A percentile compares a stretch with the other conserved stretches of the same genome.
Conservation (phyloP, 2,329 filamentous ascomycete species). For the Nothopassalora personata region DNA sequence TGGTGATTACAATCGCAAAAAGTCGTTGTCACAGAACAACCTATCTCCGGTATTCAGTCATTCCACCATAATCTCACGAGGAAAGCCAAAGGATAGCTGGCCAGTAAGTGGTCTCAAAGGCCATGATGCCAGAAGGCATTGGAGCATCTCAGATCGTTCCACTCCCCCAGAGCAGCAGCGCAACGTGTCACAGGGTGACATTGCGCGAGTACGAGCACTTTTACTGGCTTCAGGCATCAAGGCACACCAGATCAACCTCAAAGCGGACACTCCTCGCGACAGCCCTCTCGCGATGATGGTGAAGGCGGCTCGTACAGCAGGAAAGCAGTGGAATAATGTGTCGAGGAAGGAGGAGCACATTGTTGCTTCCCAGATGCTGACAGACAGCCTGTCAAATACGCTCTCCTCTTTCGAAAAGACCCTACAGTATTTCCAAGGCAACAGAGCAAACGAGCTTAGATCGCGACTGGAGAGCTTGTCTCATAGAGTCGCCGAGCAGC, state of each 20-base stretch:
- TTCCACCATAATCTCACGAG: slow-evolving; percentile 3
- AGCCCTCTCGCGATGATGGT: slow-evolving; percentile 33
- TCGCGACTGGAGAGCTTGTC: slow-evolving; percentile 41
- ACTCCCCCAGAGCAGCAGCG: slow-evolving; percentile 30
- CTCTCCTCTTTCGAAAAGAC: slow-evolving; percentile 39
- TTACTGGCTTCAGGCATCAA: slow-evolving; percentile 84
- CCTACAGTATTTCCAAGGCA: slow-evolving; percentile 48
- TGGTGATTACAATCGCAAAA: slow-evolving; percentile 25
- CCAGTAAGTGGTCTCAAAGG: slow-evolving; percentile 5
- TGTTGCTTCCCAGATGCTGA: slow-evolving; percentile 49
- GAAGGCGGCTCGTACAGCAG: slow-evolving; percentile 35
- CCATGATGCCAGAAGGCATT: slow-evolving; percentile 40
- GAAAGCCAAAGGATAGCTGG: slow-evolving; percentile 2
- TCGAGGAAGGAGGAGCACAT: slow-evolving; percentile 49
- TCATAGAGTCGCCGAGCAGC: slow-evolving; percentile 43
- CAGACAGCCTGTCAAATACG: slow-evolving; percentile 42
- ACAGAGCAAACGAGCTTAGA: slow-evolving; percentile 42
- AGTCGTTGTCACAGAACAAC: slow-evolving; percentile 31
- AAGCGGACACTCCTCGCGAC: slow-evolving; percentile 49
- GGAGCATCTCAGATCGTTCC: slow-evolving; percentile 53
- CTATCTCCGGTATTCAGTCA: slow-evolving; percentile 14
- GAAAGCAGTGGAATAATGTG: slow-evolving; percentile 38
- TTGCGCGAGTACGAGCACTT: slow-evolving; percentile 70
- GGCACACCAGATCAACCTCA: slow-evolving; percentile 70
- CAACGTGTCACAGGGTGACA: slow-evolving; percentile 61